Percentiles rank a stretch among this genome's conserved stretches.
These are phyloP conservation scores for Rhododendron vialii DNA, from an alignment of 148 eudicot genomes.

Conservation along the genomic window DNA sequence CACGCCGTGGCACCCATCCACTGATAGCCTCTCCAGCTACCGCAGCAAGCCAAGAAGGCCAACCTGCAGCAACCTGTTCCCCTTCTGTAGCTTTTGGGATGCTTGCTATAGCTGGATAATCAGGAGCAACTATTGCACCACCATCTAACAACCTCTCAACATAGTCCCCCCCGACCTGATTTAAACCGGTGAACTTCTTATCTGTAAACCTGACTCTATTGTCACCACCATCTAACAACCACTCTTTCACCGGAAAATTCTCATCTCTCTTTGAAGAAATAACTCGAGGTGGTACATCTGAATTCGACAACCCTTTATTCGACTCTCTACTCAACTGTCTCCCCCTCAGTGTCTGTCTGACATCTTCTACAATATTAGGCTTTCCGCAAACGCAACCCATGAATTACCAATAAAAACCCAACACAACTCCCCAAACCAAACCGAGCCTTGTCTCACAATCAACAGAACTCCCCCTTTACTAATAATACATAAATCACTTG, in stretches of 20 bases:
- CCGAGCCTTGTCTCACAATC: background rate
- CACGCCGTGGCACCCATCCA: constrained; percentile 75
- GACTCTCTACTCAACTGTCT: constrained; percentile 33
- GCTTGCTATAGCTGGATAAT: constrained; percentile 14
- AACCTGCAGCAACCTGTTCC: constrained; percentile 86
- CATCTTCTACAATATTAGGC: constrained; percentile 37
- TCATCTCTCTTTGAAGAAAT: constrained; percentile 40
- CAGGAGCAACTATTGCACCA: constrained; percentile 29
- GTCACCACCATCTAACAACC: constrained; percentile 32
- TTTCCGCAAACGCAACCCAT: constrained; percentile 77
- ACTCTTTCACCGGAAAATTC: constrained; percentile 36
- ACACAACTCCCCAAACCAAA: background rate
- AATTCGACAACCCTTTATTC: constrained; percentile 35
- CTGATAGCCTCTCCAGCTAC: constrained; percentile 74
- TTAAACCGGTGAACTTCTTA: constrained; percentile 42
- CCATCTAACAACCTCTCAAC: too few species aligned
- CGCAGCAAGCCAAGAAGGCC: constrained; percentile 86
- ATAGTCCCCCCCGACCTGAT: constrained; percentile 41
- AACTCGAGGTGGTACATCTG: constrained; percentile 17
- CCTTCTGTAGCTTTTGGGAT: constrained; percentile 54
- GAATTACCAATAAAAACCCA: constrained; percentile 16
- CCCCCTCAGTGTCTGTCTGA: constrained; percentile 33
- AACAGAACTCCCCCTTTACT: constrained; percentile 10
- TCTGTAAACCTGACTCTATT: constrained; percentile 41
- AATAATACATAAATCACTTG: constrained; percentile 5